Base-by-base conservation (phyloP, 495 filamentous ascomycete genomes). In the Umbilicaria muhlenbergii region DNA sequence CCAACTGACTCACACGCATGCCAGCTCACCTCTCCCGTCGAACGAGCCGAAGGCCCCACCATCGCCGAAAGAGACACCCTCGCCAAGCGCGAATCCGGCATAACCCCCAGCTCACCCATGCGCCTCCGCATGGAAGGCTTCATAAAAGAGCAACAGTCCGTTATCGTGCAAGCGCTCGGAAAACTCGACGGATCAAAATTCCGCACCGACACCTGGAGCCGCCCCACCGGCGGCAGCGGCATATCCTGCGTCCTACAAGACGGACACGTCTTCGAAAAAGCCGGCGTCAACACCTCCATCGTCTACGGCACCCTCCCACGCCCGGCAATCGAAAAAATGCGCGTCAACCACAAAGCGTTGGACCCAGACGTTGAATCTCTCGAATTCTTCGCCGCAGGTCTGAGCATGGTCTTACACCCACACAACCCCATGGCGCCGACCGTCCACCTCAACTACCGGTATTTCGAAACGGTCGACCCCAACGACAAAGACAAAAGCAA, bases 381-480 rank as follows among this genome's bases (percentile, higher is more conserved):
- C 37, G 81, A 80, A 44, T 99, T 96, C 74, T 99, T 95, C 59
- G 91, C 87, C 15, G 83, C 91, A 1, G 91, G 91, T 3, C 64
- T 99, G 36, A 94, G 86, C 49, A 69, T 96, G 55, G 87, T 99
- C 40, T 65, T 95, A 17, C 91, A 96, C 59, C 91, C 91, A 6
- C 64, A 73, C 32, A 99, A 99, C 62, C 91, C 91, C 19, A 93
- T 92, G 80, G 89, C 88, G 15, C 91, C 91, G 0, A 99, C 91
- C 0, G 88, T 99, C 16, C 91, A 99, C 60, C 70, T 99, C 47
- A 99, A 99, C 68, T 99, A 99, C 69, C 75, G 91, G 3, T 99
- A 99, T 67, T 99, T 99, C 57, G 91, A 99, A 68, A 99, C 91
- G 6, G 68, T 70, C 12, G 69, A 74, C 47, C 67, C 67, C 8